Evolutionary conservation across 1,284 basidiomycete species (phyloP), one percentile per base, ranked within the genome.

Genomic region (Ganoderma leucocontextum): DNA sequence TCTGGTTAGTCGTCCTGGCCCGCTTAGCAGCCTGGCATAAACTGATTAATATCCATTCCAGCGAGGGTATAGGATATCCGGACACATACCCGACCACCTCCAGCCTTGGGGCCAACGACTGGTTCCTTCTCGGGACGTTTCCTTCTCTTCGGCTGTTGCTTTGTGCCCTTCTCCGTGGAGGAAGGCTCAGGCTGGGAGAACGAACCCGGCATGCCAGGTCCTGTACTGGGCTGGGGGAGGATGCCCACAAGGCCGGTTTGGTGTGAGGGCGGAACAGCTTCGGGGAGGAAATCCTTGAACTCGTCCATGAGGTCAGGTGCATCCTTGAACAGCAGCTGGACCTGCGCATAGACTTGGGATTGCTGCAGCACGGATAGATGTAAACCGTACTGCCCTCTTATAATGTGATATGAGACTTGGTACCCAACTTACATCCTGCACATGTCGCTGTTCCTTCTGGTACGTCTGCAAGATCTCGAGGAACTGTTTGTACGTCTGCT

Each of bases 401-500:
- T 15, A 7, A 35, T 4, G 36, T 41, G 38, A 35, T 3, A 33
- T 13, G 33, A 29, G 13, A 17, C 25, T 5, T 15, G 35, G 55
- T 70, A 58, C 60, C 60, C 13, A 29, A 84, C 94, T 80, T 78
- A 96, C 96, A 78, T 98, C 96, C 71, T 94, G 91, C 36, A 95
- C 88, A 73, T 94, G 91, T 70, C 90, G 88, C 78, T 95, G 94
- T 78, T 99, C 97, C 79, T 97, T 97, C 80, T 99, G 97, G 81
- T 98, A 99, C 39, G 95, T 94, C 84, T 99, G 98, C 73, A 99
- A 83, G 65, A 99, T 97, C 83, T 99, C 97, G 75, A 99, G 85
- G 82, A 99, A 99, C 77, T 96, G 93, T 83, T 99, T 99, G 86
- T 99, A 99, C 57, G 94, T 97, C 75, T 97, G 95, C 29, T 93